A percentile compares a stretch with the other conserved stretches of the same genome.
phyloP scores from a whole-genome alignment of 2,329 filamentous ascomycete genomes.

The Epichloe coenophiala region DNA sequence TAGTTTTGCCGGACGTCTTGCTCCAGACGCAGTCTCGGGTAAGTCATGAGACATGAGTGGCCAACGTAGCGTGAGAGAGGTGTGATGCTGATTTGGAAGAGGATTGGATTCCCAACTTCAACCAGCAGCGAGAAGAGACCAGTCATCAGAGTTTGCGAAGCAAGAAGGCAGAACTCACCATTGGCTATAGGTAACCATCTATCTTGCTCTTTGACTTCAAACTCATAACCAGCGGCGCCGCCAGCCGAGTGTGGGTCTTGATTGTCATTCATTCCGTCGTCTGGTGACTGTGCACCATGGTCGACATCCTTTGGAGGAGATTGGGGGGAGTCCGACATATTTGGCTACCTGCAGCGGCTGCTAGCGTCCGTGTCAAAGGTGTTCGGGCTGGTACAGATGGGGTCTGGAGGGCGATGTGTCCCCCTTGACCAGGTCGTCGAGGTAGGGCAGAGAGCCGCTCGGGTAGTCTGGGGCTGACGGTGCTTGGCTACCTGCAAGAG shows the following conservation, averaged over 20 bases:
- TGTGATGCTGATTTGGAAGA: slow-evolving; percentile 17
- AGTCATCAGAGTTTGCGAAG: slow-evolving; percentile 9
- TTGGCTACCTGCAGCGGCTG: slow-evolving; percentile 57
- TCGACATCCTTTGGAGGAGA: slow-evolving; percentile 93
- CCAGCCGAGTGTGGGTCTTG: slow-evolving; percentile 58
- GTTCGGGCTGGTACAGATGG: slow-evolving; percentile 43
- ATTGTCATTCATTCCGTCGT: slow-evolving; percentile 89
- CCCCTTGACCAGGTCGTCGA: slow-evolving; percentile 43
- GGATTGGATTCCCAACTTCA: background rate
- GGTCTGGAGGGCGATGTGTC: slow-evolving; percentile 39
- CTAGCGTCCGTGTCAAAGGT: slow-evolving; percentile 46
- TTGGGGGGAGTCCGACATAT: slow-evolving; percentile 80
- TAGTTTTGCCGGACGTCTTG: slow-evolving; percentile 31
- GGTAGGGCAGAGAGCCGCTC: slow-evolving; percentile 32
- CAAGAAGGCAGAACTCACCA: slow-evolving; percentile 56
- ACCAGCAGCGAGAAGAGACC: background rate
- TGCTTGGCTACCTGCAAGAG: slow-evolving; percentile 35
- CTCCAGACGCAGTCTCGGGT: slow-evolving; percentile 36
- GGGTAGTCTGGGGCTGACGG: slow-evolving; percentile 15
- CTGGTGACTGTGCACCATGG: slow-evolving; percentile 81
- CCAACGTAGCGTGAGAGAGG: slow-evolving; percentile 12
- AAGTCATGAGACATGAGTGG: slow-evolving; percentile 48
- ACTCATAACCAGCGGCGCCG: slow-evolving; percentile 65
- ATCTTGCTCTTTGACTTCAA: slow-evolving; percentile 99
- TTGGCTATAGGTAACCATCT: slow-evolving; percentile 99